Evolutionary conservation across 108 stramenopile species (phyloP).

Genomic region (Stephanodiscus triporus): DNA sequence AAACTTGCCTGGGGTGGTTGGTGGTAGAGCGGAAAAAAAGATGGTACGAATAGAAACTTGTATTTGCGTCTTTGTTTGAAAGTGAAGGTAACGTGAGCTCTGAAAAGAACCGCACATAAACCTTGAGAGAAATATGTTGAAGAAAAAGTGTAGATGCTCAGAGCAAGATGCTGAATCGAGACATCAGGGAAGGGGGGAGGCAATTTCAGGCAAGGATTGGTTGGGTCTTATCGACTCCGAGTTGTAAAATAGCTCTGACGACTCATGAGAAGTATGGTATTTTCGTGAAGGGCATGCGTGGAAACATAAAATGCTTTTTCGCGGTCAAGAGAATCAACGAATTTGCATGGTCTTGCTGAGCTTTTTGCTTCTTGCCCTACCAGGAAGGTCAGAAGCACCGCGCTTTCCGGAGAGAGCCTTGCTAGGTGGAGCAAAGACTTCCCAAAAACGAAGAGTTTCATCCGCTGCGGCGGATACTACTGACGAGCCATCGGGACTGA

Average conservation of each 20-base stretch:
- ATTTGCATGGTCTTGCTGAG: conserved; percentile 67
- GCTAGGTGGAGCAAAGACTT: conserved; percentile 70
- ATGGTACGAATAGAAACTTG: not conserved
- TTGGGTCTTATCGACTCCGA: conserved; percentile 10
- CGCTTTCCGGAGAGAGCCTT: conserved; percentile 47
- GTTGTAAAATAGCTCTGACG: conserved; percentile 34
- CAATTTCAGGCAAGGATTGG: conserved; percentile 22
- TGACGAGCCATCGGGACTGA: conserved; percentile 77
- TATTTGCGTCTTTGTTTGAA: conserved; percentile 32
- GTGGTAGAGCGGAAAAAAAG: not conserved
- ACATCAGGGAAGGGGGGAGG: conserved; percentile 23
- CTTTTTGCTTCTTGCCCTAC: conserved; percentile 53
- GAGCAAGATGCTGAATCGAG: conserved; percentile 23
- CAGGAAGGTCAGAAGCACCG: conserved; percentile 46
- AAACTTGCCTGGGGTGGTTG: not conserved
- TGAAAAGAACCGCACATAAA: conserved; percentile 52
- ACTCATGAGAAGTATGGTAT: conserved; percentile 33
- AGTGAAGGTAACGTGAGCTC: conserved; percentile 45
- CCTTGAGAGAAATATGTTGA: conserved; percentile 40
- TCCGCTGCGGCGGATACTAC: conserved; percentile 89
- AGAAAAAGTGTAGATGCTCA: conserved; percentile 23
- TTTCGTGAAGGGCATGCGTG: conserved; percentile 17
- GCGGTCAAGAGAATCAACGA: conserved; percentile 37
- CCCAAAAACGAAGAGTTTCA: conserved; percentile 94
- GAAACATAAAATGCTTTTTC: not conserved